phyloP scores from a whole-genome alignment of 192 early-diverging fungal genomes.

The Podila epicladia region DNA sequence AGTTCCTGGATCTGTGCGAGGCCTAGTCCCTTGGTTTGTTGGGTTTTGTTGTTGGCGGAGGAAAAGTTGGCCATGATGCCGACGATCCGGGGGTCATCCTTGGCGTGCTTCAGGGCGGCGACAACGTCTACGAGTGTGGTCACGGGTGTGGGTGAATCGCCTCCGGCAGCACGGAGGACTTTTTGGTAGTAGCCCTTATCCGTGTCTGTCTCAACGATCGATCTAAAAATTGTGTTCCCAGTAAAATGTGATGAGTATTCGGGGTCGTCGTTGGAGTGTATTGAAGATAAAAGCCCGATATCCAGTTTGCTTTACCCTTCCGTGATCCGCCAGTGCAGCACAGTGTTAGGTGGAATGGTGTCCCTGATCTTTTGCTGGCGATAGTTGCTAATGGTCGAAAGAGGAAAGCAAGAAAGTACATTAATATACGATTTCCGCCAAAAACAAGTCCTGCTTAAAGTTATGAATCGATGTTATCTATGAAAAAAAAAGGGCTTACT shows the following conservation, averaged over 20 bases:
- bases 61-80: conserved; percentile 56
- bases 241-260: not conserved
- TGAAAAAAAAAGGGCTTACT: conserved; percentile 4
- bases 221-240: conserved; percentile 9
- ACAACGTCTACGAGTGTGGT: conserved; percentile 55
- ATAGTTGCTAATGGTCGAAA: conserved; percentile 12
- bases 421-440: not conserved
- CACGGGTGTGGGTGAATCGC: conserved; percentile 20
- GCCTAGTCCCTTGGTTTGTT: conserved; percentile 39
- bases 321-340: conserved; percentile 50
- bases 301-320: conserved; percentile 25
- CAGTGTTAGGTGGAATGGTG: conserved; percentile 48
- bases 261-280: not conserved
- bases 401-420: not conserved
- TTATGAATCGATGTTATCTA: too few species aligned
- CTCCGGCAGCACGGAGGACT: conserved; percentile 26
- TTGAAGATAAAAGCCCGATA: not conserved
- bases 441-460: too few species aligned
- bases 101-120: conserved; percentile 55
- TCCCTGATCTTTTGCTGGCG: conserved; percentile 37
- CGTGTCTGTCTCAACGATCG: conserved; percentile 47
- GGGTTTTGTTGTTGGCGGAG: conserved; percentile 18
- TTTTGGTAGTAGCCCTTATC: conserved; percentile 43
- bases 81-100: conserved; percentile 59
- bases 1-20: conserved; percentile 74